Base-by-base conservation (phyloP, 331 rosid genomes). In the Acacia pycnantha region DNA sequence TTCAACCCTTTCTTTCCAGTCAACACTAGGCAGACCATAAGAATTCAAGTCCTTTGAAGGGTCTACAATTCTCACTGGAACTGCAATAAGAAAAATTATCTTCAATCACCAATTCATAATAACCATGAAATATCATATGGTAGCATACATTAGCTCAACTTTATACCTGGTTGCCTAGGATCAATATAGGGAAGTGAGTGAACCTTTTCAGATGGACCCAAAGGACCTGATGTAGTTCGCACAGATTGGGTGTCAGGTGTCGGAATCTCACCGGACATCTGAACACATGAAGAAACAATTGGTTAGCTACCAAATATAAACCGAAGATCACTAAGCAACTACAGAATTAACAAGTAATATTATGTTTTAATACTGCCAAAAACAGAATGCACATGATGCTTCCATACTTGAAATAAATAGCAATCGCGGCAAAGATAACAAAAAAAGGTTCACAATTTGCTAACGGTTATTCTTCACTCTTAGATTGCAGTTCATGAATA, bases 1-100 rank as follows among this genome's bases (percentile, higher is more conserved):
- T 88, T 96, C 99, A 53, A 96, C 99, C 89, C 99, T 91, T 89
- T 96, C 99, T 87, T 96, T 96, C 99, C 99, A 96, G 91, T 96
- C 99, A 83, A 96, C 97, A 86, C 89, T 92, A 83, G 98, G 97
- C 79, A 96, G 94, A 69, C 99, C 99, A 83, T 91, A 88, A 48
- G 89, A 90, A 62, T 88, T 92, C 84, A 87, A 73, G 84, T 92
- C 97, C 84, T 85, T 86, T 21, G 92, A 85, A 22, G 93, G 93
- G 69, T 90, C 88, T 72, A 94, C 90, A 77, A 84, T 90, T 76
- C 94, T 88, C 79, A 88, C 88, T 1, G 89, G 88, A 88, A 88
- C 92, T 89, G 86, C 51, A 77, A 83, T 16, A 84, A 35, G 12
- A 64, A 53, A 81, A 46, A 50, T 48, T 27, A 54, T 1, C 19